Evolutionary conservation across 2,329 filamentous ascomycete species (phyloP), one percentile per base, ranked within the genome.

Genomic region (Talaromyces sp.): DNA sequence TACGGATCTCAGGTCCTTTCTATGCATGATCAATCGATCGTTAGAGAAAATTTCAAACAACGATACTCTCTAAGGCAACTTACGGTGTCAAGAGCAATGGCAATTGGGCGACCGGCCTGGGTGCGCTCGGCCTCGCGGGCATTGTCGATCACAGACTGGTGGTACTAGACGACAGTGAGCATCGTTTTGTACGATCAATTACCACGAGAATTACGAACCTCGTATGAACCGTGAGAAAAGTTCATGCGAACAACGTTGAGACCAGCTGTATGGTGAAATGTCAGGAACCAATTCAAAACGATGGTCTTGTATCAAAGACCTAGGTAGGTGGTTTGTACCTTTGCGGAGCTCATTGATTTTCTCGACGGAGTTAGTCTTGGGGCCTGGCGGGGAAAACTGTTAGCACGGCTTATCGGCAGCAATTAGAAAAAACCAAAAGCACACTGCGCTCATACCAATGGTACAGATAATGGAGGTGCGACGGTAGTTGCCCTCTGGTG

Each of bases 161-260:
- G 93, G 84, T 97, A 99, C 83, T 93, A 14, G 35, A 61, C 31
- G 58, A 19, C 52, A 67, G 68, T 72, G 63, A 71, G 60, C 8
- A 10, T 47, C 35, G 24, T 41, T 19, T 35, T 63, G 45, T 22
- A 48, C 10, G 63, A 47, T 22, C 57, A 39, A 48, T 22, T 56
- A 54, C 13, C 27, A 10, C 11, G 37, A 41, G 31, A 41, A 61
- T 58, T 47, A 68, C 73, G 67, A 75, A 85, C 83, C 78, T 90
- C 93, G 81, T 98, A 95, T 71, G 89, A 90, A 75, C 92, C 92
- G 82, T 96, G 92, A 70, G 91, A 97, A 80, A 98, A 98, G 90
- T 99, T 99, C 95, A 99, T 99, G 83, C 95, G 94, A 72, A 98
- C 95, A 72, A 99, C 93, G 82, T 98, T 98, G 75, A 98, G 89